Percentiles rank a stretch among this genome's conserved stretches.
Conservation (phyloP, 1,284 basidiomycete genomes). For the Heimioporus punctisporus region DNA sequence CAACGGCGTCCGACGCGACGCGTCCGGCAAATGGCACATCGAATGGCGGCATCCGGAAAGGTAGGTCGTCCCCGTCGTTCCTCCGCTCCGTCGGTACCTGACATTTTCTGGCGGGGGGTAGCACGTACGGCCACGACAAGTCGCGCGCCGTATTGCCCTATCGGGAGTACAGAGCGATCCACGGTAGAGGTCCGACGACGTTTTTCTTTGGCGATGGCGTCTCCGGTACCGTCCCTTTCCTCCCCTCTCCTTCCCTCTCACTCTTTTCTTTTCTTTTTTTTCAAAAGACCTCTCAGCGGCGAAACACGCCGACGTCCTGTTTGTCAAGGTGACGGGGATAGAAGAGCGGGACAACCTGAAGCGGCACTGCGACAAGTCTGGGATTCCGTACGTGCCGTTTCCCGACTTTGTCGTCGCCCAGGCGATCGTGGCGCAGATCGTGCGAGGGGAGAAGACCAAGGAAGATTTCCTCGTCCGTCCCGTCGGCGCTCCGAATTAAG, state of each 20-base stretch:
- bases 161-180: conserved; percentile 43
- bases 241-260: background rate
- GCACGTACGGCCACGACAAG: conserved; percentile 93
- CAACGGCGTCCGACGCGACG: conserved; percentile 81
- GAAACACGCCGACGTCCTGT: conserved; percentile 86
- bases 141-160: conserved; percentile 91
- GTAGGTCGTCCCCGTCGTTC: conserved; percentile 34
- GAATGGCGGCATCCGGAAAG: conserved; percentile 88
- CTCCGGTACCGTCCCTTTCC: conserved; percentile 56
- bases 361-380: conserved; percentile 71
- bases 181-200: conserved; percentile 67
- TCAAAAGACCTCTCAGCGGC: conserved; percentile 85
- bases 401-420: conserved; percentile 48
- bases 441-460: conserved; percentile 19
- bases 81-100: background rate
- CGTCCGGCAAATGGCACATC: conserved; percentile 74
- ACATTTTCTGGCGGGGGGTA: conserved; percentile 25
- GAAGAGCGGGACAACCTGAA: conserved; percentile 83
- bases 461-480: conserved; percentile 23
- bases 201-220: conserved; percentile 98
- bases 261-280: background rate
- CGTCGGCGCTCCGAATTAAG: background rate
- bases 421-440: conserved; percentile 24
- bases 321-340: conserved; percentile 82
- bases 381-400: conserved; percentile 72